Percentiles rank a stretch among this genome's conserved stretches.
phyloP scores from a whole-genome alignment of 805 yeast genomes.

The Yamadazyma sp. region DNA sequence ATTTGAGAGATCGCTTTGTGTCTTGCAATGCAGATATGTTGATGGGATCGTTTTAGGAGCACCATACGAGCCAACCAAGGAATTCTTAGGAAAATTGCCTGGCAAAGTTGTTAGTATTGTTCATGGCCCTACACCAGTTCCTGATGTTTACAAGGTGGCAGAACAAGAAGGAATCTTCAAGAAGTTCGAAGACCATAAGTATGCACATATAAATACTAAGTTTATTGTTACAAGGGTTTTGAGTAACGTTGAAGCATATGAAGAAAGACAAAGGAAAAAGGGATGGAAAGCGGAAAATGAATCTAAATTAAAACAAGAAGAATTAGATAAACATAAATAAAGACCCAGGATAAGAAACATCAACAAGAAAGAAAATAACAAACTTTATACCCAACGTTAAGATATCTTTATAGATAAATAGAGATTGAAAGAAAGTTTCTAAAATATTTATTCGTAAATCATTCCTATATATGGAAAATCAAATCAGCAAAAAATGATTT shows the following conservation, averaged over 20 bases:
- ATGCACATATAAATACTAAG: slow-evolving; percentile 61
- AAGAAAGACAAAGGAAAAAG: slow-evolving; percentile 82
- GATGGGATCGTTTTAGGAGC: slow-evolving; percentile 76
- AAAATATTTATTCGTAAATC: not conserved
- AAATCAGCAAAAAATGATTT: too few relatives aligned
- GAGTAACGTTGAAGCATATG: slow-evolving; percentile 64
- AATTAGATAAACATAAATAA: not conserved
- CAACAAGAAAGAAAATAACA: too few relatives aligned
- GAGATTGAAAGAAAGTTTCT: not conserved
- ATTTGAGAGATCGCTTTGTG: slow-evolving; percentile 82
- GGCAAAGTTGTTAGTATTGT: slow-evolving; percentile 39
- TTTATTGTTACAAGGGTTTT: slow-evolving; percentile 76
- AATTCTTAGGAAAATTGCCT: slow-evolving; percentile 40
- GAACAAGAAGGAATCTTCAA: slow-evolving; percentile 32
- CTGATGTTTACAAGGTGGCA: slow-evolving; percentile 35
- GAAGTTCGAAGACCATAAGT: slow-evolving; percentile 52
- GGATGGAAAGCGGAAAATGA: slow-evolving; percentile 69
- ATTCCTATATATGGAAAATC: too few relatives aligned
- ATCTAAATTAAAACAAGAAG: slow-evolving; percentile 23
- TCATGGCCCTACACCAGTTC: slow-evolving; percentile 57
- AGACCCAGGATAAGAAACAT: not conserved
- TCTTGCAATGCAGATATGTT: slow-evolving; percentile 80
- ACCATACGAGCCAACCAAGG: slow-evolving; percentile 48
- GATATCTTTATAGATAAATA: not conserved
- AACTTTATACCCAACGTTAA: too few relatives aligned